Conservation (phyloP, 208 protist species). For the Trypanosoma scelopori region DNA sequence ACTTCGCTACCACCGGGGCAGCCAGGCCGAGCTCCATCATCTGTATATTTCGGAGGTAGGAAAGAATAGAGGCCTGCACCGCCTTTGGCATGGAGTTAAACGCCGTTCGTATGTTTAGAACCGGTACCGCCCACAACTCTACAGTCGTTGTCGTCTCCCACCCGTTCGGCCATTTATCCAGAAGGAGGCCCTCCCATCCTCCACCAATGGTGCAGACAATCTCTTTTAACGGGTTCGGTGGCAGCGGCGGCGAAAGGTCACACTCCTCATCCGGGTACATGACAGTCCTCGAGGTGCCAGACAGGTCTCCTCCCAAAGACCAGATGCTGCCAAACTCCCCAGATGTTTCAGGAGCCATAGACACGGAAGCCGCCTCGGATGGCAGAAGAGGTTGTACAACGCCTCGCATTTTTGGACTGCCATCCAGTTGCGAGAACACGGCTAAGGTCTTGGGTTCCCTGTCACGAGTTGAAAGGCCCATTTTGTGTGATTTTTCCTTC, state of each 20-base stretch:
- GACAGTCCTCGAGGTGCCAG: background rate
- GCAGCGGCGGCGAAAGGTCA: slow-evolving; percentile 77
- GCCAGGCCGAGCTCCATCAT: slow-evolving; percentile 65
- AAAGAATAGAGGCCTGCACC: slow-evolving; percentile 62
- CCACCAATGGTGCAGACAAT: slow-evolving; percentile 69
- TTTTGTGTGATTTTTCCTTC: slow-evolving; percentile 6
- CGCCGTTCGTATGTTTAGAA: slow-evolving; percentile 65
- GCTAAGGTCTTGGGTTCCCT: background rate
- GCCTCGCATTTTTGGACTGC: no score
- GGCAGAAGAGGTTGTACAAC: no score
- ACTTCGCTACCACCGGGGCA: slow-evolving; percentile 51
- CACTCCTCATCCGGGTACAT: slow-evolving; percentile 62
- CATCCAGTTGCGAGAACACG: background rate
- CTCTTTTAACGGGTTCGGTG: slow-evolving; percentile 43
- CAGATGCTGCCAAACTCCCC: no score
- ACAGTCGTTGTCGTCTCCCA: slow-evolving; percentile 80
- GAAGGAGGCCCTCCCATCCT: slow-evolving; percentile 81
- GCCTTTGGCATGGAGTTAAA: slow-evolving; percentile 67
- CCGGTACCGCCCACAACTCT: slow-evolving; percentile 77
- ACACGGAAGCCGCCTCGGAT: no score
- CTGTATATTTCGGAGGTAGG: slow-evolving; percentile 49
- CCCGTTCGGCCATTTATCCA: slow-evolving; percentile 87
- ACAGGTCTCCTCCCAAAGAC: no score
- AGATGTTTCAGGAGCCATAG: no score
- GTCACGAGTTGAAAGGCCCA: background rate